Conservation (phyloP, 768 basidiomycete genomes). For the Tylopilus intermedius region DNA sequence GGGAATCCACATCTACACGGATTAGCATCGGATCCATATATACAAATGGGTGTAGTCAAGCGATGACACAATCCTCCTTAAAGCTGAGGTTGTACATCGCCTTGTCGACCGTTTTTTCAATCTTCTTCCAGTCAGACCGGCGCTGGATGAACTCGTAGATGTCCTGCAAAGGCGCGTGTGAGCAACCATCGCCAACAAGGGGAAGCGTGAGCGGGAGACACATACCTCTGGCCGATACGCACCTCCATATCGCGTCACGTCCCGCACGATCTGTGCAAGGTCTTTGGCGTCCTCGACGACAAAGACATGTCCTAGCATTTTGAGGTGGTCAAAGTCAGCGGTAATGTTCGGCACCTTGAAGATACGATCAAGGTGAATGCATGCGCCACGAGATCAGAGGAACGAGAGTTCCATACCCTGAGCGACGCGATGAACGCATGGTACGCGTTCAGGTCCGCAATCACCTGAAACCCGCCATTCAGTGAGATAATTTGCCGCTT, state of each 20-base stretch:
- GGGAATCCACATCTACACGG: too few relatives aligned
- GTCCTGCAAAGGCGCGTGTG: constrained; percentile 43
- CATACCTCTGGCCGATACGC: constrained; percentile 88
- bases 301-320: constrained; percentile 96
- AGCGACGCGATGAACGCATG: constrained; percentile 83
- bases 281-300: constrained; percentile 96
- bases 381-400: too few relatives aligned
- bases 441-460: constrained; percentile 94
- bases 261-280: constrained; percentile 90
- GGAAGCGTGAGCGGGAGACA: background rate
- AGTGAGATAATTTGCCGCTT: constrained; percentile 96
- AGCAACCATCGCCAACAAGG: too few relatives aligned
- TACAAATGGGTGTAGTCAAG: constrained; percentile 13
- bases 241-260: constrained; percentile 93
- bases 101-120: constrained; percentile 93
- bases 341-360: constrained; percentile 69
- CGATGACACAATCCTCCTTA: constrained; percentile 80
- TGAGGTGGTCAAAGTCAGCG: constrained; percentile 87
- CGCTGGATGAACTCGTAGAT: constrained; percentile 95
- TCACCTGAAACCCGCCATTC: constrained; percentile 90
- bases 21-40: too few relatives aligned
- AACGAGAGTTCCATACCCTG: constrained; percentile 44
- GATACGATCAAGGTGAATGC: background rate
- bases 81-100: constrained; percentile 92
- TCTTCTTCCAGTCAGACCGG: constrained; percentile 96